Base-by-base conservation (phyloP, 1,139 yeast species). In the Blastobotrys raffinosifermentans region DNA sequence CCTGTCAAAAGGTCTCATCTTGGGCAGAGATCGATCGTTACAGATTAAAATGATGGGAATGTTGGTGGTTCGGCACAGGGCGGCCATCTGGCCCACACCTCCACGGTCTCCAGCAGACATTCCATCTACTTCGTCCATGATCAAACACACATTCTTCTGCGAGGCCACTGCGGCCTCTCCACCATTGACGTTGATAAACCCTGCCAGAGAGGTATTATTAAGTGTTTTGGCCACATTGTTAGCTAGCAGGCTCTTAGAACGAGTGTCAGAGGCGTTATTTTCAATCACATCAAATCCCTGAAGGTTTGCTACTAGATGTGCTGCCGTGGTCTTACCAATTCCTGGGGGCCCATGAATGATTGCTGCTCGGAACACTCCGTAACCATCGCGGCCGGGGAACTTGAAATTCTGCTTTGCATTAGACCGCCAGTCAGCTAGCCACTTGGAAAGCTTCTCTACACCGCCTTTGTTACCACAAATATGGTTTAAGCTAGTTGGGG, bases 51-150 rank as follows among this genome's bases (percentile, higher is more conserved):
- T 86, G 66, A 93, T 73, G 10, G 99, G 98, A 55, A 91, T 84
- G 36, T 78, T 72, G 1, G 98, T 87, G 33, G 77, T 79, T 30
- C 81, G 72, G 58, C 97, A 91, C 51, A 86, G 81, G 31, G 81
- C 79, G 0, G 96, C 89, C 63, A 93, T 72, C 41, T 91, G 94
- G 18, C 96, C 97, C 15, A 93, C 96, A 47, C 99, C 99, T 46
- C 98, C 99, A 53, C 93, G 80, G 60, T 93, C 99, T 47, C 99
- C 99, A 53, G 94, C 87, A 30, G 96, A 85, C 98, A 93, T 91
- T 49, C 99, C 99, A 60, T 93, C 99, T 21, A 93, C 98, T 64
- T 93, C 99, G 63, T 93, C 99, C 97, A 93, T 87, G 47, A 93
- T 82, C 35, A 91, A 71, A 37, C 89, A 87, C 50, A 89, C 77